A percentile compares a stretch with the other conserved stretches of the same genome.
phyloP scores from a whole-genome alignment of 2,329 filamentous ascomycete species.

The Fusarium nelsonii region DNA sequence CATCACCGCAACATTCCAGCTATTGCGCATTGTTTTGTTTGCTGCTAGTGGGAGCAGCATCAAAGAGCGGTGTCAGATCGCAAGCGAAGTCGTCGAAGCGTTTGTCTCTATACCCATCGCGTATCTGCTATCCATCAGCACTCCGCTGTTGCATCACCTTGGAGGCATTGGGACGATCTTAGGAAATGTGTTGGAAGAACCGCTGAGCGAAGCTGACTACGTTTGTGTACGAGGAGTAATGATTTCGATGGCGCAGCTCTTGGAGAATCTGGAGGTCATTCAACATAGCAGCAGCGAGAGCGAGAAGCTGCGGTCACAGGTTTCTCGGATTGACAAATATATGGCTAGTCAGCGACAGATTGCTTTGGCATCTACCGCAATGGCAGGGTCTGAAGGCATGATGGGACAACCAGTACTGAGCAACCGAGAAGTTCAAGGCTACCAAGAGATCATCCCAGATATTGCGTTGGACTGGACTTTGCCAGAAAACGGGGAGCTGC shows the following conservation, averaged over 20 bases:
- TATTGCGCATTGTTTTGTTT: neutral
- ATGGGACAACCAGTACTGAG: neutral
- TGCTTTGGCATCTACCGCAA: neutral
- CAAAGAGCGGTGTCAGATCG: neutral
- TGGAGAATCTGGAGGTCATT: conserved; percentile 1
- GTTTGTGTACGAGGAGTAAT: neutral
- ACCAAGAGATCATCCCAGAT: neutral
- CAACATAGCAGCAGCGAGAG: neutral
- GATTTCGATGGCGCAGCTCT: neutral
- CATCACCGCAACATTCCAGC: neutral
- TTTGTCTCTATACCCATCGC: neutral
- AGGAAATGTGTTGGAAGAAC: neutral
- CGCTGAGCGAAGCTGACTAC: neutral
- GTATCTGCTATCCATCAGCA: neutral
- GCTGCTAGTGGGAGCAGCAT: neutral
- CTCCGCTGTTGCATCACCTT: neutral
- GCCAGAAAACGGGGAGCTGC: neutral
- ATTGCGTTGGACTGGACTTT: neutral
- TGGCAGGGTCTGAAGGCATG: neutral
- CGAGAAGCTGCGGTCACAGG: neutral
- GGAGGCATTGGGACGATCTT: neutral
- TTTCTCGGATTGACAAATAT: neutral
- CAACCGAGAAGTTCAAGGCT: neutral
- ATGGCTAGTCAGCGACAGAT: neutral
- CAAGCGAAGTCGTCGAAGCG: neutral